phyloP scores from a whole-genome alignment of 768 basidiomycete species.

The Russula compacta region DNA sequence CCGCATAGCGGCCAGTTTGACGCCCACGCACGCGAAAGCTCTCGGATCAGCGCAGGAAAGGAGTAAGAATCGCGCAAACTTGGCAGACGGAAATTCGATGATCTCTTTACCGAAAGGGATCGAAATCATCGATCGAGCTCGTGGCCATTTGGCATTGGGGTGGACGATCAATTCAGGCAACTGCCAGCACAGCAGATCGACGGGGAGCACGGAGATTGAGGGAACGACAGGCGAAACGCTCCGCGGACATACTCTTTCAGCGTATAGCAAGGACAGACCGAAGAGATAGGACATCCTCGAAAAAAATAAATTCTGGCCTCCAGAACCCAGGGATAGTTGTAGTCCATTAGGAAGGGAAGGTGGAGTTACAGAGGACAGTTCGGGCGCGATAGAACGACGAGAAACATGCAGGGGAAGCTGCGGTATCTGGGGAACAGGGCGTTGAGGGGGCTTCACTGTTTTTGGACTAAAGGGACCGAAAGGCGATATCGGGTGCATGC shows the following conservation, averaged over 20 bases:
- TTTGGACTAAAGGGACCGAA: not conserved
- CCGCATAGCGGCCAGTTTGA: not conserved
- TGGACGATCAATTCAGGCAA: not conserved
- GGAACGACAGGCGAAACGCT: not conserved
- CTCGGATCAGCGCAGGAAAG: not conserved
- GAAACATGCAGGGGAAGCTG: not conserved
- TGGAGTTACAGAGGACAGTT: not conserved
- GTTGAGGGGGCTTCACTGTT: not conserved
- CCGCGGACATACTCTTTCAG: not conserved
- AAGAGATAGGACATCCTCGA: not conserved
- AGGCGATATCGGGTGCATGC: not conserved
- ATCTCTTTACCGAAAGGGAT: not conserved
- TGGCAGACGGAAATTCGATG: not conserved
- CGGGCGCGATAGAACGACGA: not conserved
- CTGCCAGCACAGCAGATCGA: constrained; percentile 2
- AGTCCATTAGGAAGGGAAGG: not conserved
- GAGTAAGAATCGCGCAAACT: not conserved
- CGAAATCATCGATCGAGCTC: not conserved
- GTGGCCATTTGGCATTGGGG: not conserved
- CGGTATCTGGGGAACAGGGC: not conserved
- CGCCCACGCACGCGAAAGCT: not conserved
- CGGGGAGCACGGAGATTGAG: not conserved
- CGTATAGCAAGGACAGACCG: not conserved
- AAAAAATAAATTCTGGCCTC: too few species aligned
- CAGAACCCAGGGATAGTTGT: not conserved